Evolutionary conservation across 2,329 filamentous ascomycete genomes (phyloP), one percentile per base, ranked within the genome.

Genomic region (Verticillium nonalfalfae): DNA sequence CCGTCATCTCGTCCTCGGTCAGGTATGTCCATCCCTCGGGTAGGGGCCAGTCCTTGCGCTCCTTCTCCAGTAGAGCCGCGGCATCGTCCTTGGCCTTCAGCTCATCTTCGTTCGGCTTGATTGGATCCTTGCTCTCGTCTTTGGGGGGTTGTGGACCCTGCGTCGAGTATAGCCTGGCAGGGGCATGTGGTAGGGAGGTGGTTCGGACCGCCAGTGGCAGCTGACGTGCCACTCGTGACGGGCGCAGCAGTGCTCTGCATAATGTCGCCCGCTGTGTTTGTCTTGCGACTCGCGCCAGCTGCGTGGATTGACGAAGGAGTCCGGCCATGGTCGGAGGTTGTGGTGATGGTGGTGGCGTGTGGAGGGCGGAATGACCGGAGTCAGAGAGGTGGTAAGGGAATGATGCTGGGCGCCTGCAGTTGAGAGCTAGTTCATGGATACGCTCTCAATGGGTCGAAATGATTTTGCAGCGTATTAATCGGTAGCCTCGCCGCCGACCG

Each of bases 301-400:
- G 83, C 78, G 85, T 84, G 73, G 87, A 83, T 74, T 86, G 85
- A 74, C 87, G 84, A 67, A 90, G 77, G 70, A 88, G 79, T 70
- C 85, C 84, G 73, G 86, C 86, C 88, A 90, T 90, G 75, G 73
- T 79, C 76, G 57, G 56, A 13, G 34, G 31, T 10, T 55, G 14
- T 52, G 39, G 31, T 40, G 31, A 45, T 26, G 26, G 3, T 36
- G 57, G 40, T 50, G 45, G 45, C 58, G 54, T 18, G 39, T 58
- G 40, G 56, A 35, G 35, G 21, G 59, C 64, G 60, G 64, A 45
- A 62, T 60, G 62, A 65, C 64, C 60, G 64, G 64, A 39, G 64
- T 38, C 62, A 59, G 57, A 52, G 35, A 36, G 35, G 56, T 62
- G 39, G 58, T 38, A 21, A 50, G 45, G 45, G 45, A n/a, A 50